Evolutionary conservation across 176 grass and related monocot genomes (phyloP), one percentile per base, ranked within the genome.

Genomic region (Bonia amplexicaulis): DNA sequence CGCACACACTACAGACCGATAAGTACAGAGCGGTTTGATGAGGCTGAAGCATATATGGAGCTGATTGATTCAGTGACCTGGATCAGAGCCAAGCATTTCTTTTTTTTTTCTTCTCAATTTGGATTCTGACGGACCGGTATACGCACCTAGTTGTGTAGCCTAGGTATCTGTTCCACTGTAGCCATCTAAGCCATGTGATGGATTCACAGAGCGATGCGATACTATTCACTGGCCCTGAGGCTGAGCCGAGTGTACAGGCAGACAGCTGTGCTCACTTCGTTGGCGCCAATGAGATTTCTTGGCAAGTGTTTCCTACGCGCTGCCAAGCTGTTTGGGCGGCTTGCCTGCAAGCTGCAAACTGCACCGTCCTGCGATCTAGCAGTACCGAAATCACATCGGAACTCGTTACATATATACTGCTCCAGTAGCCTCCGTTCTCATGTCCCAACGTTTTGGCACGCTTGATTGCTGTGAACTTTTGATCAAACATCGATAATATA

Each of bases 161-260:
- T 67, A 73, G 74, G 71, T 15, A 79, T 84, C 73, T 45, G 59
- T 48, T 68, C 48, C 13, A 86, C 85, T 31, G 55, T 70, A 40
- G 69, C 29, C 77, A 81, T 75, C 77, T 33, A 23, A 84, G 87
- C 87, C 87, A 89, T 89, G 87, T 89, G 87, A 19, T 62, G 85
- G 41, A 27, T 52, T 12, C 29, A 22, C 15, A 3, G 35, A 11
- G 59, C 10, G 20, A 62, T 31, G 59, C 10, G 20, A 62, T 31
- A 80, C 66, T 74, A 61, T 54, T 80, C 77, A 45, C 35, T 80
- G 51, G 42, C 7, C 44, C 67, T 68, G 63, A 48, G n/a, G 44
- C 22, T 80, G 29, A 58, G 64, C 62, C 64, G 23, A 61, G 65
- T 47, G 66, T 25, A 83, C 48, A 27, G 65, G 25, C 19, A 25